Conservation (phyloP, 139 green algal species). For the Edaphochlamys debaryana region DNA sequence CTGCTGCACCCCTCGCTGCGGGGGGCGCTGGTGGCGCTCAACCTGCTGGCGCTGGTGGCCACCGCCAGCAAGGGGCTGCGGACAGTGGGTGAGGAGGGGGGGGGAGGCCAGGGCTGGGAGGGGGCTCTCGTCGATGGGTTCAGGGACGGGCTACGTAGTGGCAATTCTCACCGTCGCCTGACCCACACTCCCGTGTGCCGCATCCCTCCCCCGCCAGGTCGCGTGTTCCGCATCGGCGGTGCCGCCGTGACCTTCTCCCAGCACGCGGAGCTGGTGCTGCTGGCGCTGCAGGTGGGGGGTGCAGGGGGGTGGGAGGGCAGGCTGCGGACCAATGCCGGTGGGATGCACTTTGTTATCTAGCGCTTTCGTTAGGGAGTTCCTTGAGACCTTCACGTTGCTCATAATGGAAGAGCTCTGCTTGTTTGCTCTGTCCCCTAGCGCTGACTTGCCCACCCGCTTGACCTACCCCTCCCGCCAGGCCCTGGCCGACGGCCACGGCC, state of each 20-base stretch:
- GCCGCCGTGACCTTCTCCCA: conserved; percentile 3
- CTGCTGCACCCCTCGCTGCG: conserved; percentile 5
- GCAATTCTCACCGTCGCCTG: no score
- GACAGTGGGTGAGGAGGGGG: background rate
- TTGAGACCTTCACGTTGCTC: no score
- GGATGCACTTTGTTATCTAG: no score
- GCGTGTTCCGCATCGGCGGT: background rate
- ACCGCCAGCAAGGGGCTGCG: background rate
- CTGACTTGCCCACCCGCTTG: no score
- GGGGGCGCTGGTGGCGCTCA: conserved; percentile 27
- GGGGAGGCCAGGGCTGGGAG: background rate
- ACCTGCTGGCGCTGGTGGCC: conserved; percentile 25
- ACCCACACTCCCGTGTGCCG: no score
- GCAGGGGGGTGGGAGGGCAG: background rate
- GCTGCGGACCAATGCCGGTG: no score
- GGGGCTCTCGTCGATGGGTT: no score
- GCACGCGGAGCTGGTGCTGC: conserved; percentile 30
- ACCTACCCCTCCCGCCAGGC: background rate
- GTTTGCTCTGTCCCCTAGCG: no score
- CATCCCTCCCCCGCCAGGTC: background rate
- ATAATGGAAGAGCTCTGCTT: no score
- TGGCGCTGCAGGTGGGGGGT: conserved; percentile 1
- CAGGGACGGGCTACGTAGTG: no score
- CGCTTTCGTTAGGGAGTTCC: no score
- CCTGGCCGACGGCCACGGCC: background rate